Percentiles rank a stretch among this genome's conserved stretches.
phyloP scores from a whole-genome alignment of 2,329 filamentous ascomycete species.

The Trichoderma hamatum region DNA sequence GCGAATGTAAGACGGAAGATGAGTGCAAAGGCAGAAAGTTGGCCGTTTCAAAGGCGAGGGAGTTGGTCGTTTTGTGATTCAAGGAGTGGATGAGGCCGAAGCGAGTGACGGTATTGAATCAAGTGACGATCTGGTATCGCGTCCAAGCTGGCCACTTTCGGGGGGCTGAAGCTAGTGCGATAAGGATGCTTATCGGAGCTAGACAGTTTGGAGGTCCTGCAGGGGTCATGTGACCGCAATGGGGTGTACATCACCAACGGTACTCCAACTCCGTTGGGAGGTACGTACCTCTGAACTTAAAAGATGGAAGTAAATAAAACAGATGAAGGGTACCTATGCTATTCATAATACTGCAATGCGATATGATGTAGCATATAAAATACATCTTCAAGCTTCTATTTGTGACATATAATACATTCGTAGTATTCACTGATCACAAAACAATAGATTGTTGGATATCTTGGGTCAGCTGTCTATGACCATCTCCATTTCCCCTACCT shows the following conservation, averaged over 20 bases:
- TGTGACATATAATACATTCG: not conserved
- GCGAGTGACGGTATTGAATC: conserved; percentile 5
- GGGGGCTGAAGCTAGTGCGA: conserved; percentile 17
- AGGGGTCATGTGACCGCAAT: conserved; percentile 14
- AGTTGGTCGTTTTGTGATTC: not conserved
- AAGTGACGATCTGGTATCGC: not conserved
- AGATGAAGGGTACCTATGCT: not conserved
- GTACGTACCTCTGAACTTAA: not conserved
- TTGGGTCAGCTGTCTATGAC: not conserved
- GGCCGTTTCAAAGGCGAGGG: not conserved
- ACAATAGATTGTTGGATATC: not conserved
- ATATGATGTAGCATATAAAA: not conserved
- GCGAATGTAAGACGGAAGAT: not conserved
- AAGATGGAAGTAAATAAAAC: not conserved
- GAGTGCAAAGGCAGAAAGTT: not conserved
- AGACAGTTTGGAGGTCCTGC: not conserved
- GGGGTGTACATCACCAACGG: not conserved
- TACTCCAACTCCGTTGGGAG: not conserved
- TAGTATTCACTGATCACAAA: not conserved
- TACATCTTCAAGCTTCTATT: not conserved
- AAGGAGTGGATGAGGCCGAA: not conserved
- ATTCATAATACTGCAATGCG: not conserved
- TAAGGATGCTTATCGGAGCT: conserved; percentile 26
- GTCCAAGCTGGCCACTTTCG: conserved; percentile 26
- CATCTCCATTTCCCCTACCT: not conserved